Base-by-base conservation (phyloP, 2,329 filamentous ascomycete species). In the Penicillium sp. region DNA sequence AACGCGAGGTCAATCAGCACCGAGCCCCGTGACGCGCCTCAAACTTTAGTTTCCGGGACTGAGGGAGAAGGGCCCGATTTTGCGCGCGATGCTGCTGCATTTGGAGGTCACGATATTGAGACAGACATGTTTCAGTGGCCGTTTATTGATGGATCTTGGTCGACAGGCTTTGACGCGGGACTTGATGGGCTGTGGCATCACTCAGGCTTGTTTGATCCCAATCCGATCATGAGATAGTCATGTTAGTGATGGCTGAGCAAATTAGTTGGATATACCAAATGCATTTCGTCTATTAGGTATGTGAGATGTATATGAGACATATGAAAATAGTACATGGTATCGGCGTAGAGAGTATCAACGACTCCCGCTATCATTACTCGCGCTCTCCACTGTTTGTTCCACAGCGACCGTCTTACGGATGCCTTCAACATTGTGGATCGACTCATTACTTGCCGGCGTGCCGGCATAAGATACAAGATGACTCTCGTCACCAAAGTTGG, bases 121-220 rank as follows among this genome's bases (percentile, higher is more conserved):
- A 60, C 63, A 3, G 69, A 71, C 45, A 70, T 72, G 65, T 61
- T 70, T 44, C 68, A 72, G 50, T 72, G 69, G 69, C 69, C 69
- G 0, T 72, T 72, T 33, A 66, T 72, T 26, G 68, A 71, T 45
- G 69, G 64, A 18, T 66, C 67, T 4, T 72, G 69, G 69, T 67
- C 69, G 7, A 56, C 61, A 16, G 69, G 69, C 3, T 70, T 72
- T 51, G 68, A 70, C 45, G 59, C 63, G 7, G 67, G 66, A 2
- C 59, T 66, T 36, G 65, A 71, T 43, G 58, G 62, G n/a, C 53
- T 62, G n/a, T 70, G 66, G 66, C 65, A 54, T 39, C 53, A 64
- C 36, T 63, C 52, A 9, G 58, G 58, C 5, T 34, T 60, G 7
- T 58, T 60, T 45, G 58, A 60, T 34, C 45, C 48, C 5, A 56